Base-by-base conservation (phyloP, 2,329 filamentous ascomycete genomes). In the Madurella mycetomatis region DNA sequence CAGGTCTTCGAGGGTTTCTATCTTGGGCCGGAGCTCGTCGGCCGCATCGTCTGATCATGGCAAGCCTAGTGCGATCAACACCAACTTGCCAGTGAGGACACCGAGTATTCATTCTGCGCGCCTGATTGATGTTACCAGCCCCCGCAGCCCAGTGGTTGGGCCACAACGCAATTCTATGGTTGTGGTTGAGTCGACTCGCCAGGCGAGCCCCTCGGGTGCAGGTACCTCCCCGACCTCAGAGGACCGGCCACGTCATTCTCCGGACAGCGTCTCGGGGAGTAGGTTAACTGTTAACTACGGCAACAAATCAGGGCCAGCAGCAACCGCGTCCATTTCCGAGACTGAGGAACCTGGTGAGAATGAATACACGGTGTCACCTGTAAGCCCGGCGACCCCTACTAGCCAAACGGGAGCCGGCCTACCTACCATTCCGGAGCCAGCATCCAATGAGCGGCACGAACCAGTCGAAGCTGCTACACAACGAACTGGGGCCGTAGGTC, bases 1-100 rank as follows among this genome's bases (percentile, higher is more conserved):
- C 51, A 83, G 78, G 0, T 81, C 80, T 0, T 76, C 80, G 3
- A 73, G 81, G 37, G 72, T 84, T 9, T 84, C 81, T 3, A 74
- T 82, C 25, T 73, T 74, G 31, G 78, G 78, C 34, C 75, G 75
- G 19, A 70, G 68, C 59, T 73, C 73, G 32, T 80, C 79, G 0
- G 76, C 78, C 2, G 69, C 76, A 2, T 67, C 70, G 1, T 79
- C 79, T 0, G 80, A 83, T 8, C 68, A 70, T 41, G 72, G 71
- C 30, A 75, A 61, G 57, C 73, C 62, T 51, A 66, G 69, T 32
- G 69, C 72, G 16, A 69, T 72, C 54, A 70, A 54, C 58, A 71
- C 63, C 58, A 71, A 60, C 58, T 66, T 70, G 62, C 76, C 64
- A 62, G 66, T 66, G n/a, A 67, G 74, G 43, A 72, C 76, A 4